Evolutionary conservation across 805 yeast genomes (phyloP), one percentile per base, ranked within the genome.

Genomic region (Myxozyma vanderwaltii): DNA sequence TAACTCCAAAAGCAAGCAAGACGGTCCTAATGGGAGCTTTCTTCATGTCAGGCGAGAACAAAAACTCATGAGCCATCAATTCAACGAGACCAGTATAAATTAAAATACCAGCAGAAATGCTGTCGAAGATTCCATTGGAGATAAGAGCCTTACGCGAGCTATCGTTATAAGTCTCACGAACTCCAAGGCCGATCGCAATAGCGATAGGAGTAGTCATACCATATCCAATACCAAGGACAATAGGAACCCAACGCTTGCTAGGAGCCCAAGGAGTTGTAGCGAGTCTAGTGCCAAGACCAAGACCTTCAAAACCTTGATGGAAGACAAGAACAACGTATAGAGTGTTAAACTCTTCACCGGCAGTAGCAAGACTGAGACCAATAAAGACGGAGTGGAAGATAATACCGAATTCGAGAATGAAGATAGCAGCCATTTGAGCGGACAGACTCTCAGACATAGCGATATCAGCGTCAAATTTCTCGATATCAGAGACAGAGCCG

Each of bases 321-420:
- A 74, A 68, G 3, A 70, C 69, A 13, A 74, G 59, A 29, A 74
- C 96, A 63, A 86, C 80, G 72, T 86, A 88, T 51, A 89, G 75
- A 4, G 88, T 81, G 59, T 77, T 81, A 70, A 88, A 89, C 70
- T 86, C 92, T 1, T 82, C 86, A 50, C 91, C 94, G 3, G 94
- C 77, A 17, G 87, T 87, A 1, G 94, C 88, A 47, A 89, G 76
- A 0, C 94, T 80, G 52, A 89, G 76, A 26, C 96, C 96, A 57
- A 89, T 81, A 68, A 89, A 88, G 2, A 89, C 82, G 2, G 96
- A 89, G 73, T 89, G 96, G 77, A 89, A 87, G 33, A 89, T 73
- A 45, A 89, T 79, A 68, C 96, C 96, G 65, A 86, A 86, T 71
- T 89, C 96, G 59, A 87, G 76, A 15, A 85, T 79, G 46, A 84